A percentile compares a stretch with the other conserved stretches of the same genome.
These are phyloP conservation scores for Globisporangium lucens DNA, from an alignment of 352 stramenopile species.

Conservation along the genomic window DNA sequence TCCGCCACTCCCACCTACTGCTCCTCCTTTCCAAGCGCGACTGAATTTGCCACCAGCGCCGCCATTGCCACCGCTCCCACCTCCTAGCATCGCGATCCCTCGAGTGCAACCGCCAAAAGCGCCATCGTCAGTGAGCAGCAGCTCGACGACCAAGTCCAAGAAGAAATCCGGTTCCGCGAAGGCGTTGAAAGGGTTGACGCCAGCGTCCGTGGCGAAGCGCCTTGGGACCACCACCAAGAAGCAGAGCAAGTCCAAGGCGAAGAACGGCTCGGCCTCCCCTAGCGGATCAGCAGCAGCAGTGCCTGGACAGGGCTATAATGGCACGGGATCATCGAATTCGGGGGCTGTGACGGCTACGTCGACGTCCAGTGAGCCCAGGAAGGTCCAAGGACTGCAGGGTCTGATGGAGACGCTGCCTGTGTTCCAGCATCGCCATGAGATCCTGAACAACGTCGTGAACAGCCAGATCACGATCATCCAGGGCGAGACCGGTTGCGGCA, in stretches of 20 bases:
- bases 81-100: not conserved
- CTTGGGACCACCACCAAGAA: slow-evolving; percentile 22
- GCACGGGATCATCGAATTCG: not conserved
- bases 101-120: not conserved
- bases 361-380: slow-evolving; percentile 27
- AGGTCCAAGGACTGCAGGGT: slow-evolving; percentile 17
- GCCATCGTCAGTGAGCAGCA: not conserved
- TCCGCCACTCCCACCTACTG: not conserved
- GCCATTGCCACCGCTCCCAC: slow-evolving; percentile 16
- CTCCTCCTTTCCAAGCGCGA: not conserved
- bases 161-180: slow-evolving; percentile 10
- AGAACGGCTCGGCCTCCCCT: slow-evolving; percentile 2
- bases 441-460: slow-evolving; percentile 71
- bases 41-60: not conserved
- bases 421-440: slow-evolving; percentile 84
- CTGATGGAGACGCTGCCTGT: slow-evolving; percentile 84
- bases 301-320: slow-evolving; percentile 11
- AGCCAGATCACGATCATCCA: slow-evolving; percentile 92
- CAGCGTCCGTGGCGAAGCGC: slow-evolving; percentile 39
- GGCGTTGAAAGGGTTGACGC: slow-evolving; percentile 33
- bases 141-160: slow-evolving; percentile 12
- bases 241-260: slow-evolving; percentile 18
- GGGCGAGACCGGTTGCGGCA: slow-evolving; percentile 95
- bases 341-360: slow-evolving; percentile 1
- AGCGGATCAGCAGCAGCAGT: not conserved